Percentiles rank a stretch among this genome's conserved stretches.
These are phyloP conservation scores for Aspergillus aculeatus DNA, from an alignment of 2,329 filamentous ascomycete genomes.

Conservation along the genomic window DNA sequence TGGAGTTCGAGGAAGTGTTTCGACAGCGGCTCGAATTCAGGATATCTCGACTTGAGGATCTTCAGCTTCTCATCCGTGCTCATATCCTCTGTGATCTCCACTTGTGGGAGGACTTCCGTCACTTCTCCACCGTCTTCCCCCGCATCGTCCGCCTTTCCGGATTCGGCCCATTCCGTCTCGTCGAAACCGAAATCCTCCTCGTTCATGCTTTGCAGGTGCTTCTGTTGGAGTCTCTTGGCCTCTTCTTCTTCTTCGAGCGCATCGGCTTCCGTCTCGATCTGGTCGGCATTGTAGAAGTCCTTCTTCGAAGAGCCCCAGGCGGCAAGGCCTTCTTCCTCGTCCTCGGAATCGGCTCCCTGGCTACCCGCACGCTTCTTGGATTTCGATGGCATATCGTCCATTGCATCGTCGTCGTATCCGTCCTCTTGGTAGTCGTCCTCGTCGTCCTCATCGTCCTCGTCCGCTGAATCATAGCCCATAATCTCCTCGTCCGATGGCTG, in stretches of 20 bases:
- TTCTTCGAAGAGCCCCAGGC: constrained; percentile 86
- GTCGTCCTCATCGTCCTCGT: constrained; percentile 42
- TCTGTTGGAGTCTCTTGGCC: constrained; percentile 82
- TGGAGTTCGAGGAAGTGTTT: constrained; percentile 77
- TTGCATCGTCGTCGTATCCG: constrained; percentile 34
- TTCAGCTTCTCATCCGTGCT: constrained; percentile 69
- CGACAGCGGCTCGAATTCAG: constrained; percentile 84
- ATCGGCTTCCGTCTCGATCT: constrained; percentile 66
- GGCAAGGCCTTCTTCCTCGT: constrained; percentile 58
- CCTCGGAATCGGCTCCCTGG: constrained; percentile 28
- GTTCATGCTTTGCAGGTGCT: constrained; percentile 83
- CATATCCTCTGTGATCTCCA: constrained; percentile 80
- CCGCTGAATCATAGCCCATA: constrained; percentile 51
- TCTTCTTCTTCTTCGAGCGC: constrained; percentile 91
- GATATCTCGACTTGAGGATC: constrained; percentile 77
- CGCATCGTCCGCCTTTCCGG: constrained; percentile 49
- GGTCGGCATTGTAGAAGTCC: constrained; percentile 91
- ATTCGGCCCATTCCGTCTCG: constrained; percentile 76
- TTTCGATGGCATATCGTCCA: constrained; percentile 24
- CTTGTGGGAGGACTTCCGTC: constrained; percentile 80
- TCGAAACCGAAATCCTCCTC: constrained; percentile 94
- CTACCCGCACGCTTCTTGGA: constrained; percentile 23
- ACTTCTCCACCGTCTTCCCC: constrained; percentile 59
- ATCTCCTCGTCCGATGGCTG: constrained; percentile 64
- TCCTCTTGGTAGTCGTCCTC: constrained; percentile 46